Percentiles rank a stretch among this genome's conserved stretches.
Conservation (phyloP, 1,284 basidiomycete species). For the Ganoderma boninense region DNA sequence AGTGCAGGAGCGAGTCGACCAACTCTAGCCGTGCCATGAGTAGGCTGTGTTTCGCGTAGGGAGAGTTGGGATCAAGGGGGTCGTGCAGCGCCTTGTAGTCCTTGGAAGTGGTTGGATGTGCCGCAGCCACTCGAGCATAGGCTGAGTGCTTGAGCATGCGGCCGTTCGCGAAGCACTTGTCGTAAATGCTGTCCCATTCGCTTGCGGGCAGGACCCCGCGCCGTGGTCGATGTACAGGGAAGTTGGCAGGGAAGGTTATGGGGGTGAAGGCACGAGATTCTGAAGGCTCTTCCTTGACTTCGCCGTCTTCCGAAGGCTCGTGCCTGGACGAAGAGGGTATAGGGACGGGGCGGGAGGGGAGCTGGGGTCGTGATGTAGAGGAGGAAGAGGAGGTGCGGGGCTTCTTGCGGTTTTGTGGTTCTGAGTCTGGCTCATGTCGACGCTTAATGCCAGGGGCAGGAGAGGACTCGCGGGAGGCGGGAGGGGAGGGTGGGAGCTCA, state of each 20-base stretch:
- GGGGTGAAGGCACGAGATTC: constrained; percentile 38
- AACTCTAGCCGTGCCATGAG: constrained; percentile 79
- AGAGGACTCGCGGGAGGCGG: constrained; percentile 68
- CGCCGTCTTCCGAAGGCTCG: constrained; percentile 47
- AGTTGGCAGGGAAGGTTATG: constrained; percentile 45
- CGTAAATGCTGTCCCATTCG: constrained; percentile 53
- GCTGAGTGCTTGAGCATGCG: constrained; percentile 80
- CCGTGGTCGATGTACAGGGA: constrained; percentile 72
- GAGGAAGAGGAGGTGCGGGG: constrained; percentile 54
- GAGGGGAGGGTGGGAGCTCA: constrained; percentile 72
- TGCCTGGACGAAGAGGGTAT: constrained; percentile 33
- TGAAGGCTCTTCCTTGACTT: constrained; percentile 44
- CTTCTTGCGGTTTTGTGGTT: constrained; percentile 62
- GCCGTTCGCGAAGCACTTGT: constrained; percentile 68
- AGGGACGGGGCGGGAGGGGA: constrained; percentile 37
- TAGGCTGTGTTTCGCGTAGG: constrained; percentile 75
- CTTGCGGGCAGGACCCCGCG: constrained; percentile 56
- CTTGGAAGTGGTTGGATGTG: constrained; percentile 67
- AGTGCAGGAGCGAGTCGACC: constrained; percentile 75
- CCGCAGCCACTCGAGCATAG: constrained; percentile 76
- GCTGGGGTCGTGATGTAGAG: constrained; percentile 45
- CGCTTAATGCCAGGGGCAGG: constrained; percentile 67
- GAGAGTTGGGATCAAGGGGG: constrained; percentile 68
- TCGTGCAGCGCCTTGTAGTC: constrained; percentile 67
- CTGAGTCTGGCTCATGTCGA: constrained; percentile 54